These are phyloP conservation scores for Oxyria digyna DNA, from an alignment of 148 eudicot species.

Conservation along the genomic window DNA sequence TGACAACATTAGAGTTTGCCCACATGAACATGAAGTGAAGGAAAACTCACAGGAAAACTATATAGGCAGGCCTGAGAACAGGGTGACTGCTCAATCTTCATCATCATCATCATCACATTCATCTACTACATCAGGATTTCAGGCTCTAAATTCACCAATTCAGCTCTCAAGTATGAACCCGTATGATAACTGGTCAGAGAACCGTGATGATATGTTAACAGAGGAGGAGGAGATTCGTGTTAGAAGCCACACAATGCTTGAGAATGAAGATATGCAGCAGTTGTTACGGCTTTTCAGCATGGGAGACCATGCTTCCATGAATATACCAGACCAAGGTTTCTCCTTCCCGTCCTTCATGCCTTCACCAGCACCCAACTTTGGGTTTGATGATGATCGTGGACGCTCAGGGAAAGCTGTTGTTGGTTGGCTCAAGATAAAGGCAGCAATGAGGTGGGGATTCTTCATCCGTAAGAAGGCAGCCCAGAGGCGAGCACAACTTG, in stretches of 20 bases:
- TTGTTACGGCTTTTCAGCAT: conserved; percentile 19
- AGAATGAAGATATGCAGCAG: conserved; percentile 34
- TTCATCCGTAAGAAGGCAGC: conserved; percentile 91
- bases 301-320: conserved; percentile 13
- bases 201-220: conserved; percentile 12
- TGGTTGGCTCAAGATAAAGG: conserved; percentile 97
- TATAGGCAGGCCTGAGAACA: too few relatives aligned
- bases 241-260: conserved; percentile 37
- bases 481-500: conserved; percentile 84
- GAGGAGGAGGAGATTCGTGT: conserved; percentile 24
- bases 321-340: conserved; percentile 8
- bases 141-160: conserved; percentile 10
- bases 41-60: conserved; percentile 26
- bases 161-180: conserved; percentile 1
- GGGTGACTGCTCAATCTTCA: conserved; percentile 26
- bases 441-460: conserved; percentile 95
- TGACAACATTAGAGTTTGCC: conserved; percentile 21
- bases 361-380: conserved; percentile 21
- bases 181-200: too few relatives aligned
- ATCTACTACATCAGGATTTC: conserved; percentile 29
- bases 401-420: conserved; percentile 61
- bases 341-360: conserved; percentile 2
- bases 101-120: conserved; percentile 34
- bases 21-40: conserved; percentile 23
- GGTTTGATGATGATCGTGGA: conserved; percentile 15